A percentile compares a stretch with the other conserved stretches of the same genome.
These are phyloP conservation scores for Colletotrichum endophyticum DNA, from an alignment of 2,329 filamentous ascomycete genomes.

Conservation along the genomic window DNA sequence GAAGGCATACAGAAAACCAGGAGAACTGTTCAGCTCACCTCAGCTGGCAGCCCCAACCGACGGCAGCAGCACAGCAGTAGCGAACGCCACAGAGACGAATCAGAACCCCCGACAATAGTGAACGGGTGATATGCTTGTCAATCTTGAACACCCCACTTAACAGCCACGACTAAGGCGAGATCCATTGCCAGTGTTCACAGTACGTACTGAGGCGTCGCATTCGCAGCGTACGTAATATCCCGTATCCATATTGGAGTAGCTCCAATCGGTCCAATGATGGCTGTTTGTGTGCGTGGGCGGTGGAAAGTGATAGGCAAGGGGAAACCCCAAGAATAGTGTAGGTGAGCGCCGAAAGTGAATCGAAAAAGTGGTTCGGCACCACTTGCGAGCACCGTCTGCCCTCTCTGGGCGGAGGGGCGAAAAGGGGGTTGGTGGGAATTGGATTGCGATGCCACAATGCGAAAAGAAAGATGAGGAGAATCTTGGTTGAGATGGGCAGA, in stretches of 20 bases:
- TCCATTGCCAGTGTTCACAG: not conserved
- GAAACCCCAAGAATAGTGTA: not conserved
- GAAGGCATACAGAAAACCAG: not conserved
- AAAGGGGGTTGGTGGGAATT: not conserved
- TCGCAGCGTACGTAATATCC: conserved; percentile 12
- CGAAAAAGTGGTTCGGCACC: conserved; percentile 1
- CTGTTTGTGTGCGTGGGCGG: not conserved
- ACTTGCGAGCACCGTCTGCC: not conserved
- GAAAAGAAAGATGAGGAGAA: not conserved
- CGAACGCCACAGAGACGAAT: not conserved
- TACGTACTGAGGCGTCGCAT: not conserved
- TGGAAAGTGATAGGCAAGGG: not conserved
- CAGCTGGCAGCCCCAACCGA: not conserved
- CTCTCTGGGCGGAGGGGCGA: not conserved
- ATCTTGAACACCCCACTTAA: conserved; percentile 2
- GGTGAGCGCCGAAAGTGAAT: not conserved
- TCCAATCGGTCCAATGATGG: not conserved
- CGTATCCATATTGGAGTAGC: conserved; percentile 5
- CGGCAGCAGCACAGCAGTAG: not conserved
- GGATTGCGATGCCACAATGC: not conserved
- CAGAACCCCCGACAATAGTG: not conserved
- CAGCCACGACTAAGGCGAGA: not conserved
- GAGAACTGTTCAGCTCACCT: not conserved
- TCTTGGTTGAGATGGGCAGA: not conserved
- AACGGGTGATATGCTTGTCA: conserved; percentile 5